Percentiles rank a stretch among this genome's conserved stretches.
Evolutionary conservation across 345 rosid genomes (phyloP).

Genomic region (Lagerstroemia speciosa): DNA sequence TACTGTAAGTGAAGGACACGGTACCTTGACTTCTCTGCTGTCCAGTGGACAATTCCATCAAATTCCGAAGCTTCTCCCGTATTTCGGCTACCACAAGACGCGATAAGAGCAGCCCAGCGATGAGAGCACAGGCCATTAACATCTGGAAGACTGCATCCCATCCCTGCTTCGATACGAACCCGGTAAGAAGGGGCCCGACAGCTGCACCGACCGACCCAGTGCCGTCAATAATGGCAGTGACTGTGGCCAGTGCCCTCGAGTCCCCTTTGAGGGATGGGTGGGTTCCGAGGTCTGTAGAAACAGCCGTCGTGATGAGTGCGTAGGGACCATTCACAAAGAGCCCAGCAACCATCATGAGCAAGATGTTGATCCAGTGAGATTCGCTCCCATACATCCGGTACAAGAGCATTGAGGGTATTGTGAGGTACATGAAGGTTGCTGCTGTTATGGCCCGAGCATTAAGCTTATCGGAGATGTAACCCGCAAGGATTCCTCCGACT

Average conservation of each 20-base stretch:
- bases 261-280: conserved; percentile 78
- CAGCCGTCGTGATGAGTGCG: conserved; percentile 98
- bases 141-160: conserved; percentile 77
- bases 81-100: conserved; percentile 48
- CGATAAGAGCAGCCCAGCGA: conserved; percentile 73
- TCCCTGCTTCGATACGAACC: conserved; percentile 66
- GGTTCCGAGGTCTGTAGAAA: conserved; percentile 91
- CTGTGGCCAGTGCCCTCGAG: conserved; percentile 90
- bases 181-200: conserved; percentile 83
- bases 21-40: conserved; percentile 40
- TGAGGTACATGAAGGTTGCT: conserved; percentile 71
- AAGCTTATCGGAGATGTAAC: conserved; percentile 72
- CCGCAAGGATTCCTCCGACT: conserved; percentile 47
- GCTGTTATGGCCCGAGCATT: conserved; percentile 80
- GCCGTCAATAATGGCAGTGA: conserved; percentile 88
- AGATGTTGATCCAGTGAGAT: conserved; percentile 47
- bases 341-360: conserved; percentile 84
- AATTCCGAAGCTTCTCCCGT: conserved; percentile 22
- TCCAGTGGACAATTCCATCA: conserved; percentile 5
- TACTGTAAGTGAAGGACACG: conserved; percentile 7
- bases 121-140: conserved; percentile 61
- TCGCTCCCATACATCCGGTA: conserved; percentile 62
- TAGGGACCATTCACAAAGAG: conserved; percentile 87
- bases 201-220: conserved; percentile 96
- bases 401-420: conserved; percentile 75